Conservation (phyloP, 129 eudicot genomes). For the Pittosporum tobira region DNA sequence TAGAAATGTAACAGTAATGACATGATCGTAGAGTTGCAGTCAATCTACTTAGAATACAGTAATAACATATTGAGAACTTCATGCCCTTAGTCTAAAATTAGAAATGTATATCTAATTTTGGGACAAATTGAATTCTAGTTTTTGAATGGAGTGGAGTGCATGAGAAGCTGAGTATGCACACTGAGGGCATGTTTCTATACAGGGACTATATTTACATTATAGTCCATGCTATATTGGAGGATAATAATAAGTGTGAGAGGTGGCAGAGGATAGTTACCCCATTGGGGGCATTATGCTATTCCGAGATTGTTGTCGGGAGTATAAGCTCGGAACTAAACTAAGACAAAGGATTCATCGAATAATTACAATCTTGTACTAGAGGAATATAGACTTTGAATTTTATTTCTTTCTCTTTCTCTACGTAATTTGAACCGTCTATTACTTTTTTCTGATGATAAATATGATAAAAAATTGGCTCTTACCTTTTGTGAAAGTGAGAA, state of each 20-base stretch:
- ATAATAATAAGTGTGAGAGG: too few species aligned
- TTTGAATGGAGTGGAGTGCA: background rate
- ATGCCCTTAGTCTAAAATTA: too few species aligned
- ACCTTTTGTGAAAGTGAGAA: too few species aligned
- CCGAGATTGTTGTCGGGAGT: background rate
- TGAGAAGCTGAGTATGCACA: slow-evolving; percentile 8
- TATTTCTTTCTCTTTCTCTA: background rate
- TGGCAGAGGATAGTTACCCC: too few species aligned
- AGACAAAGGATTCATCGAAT: background rate
- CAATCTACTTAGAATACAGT: too few species aligned
- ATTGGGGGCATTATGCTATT: too few species aligned
- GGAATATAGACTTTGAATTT: background rate
- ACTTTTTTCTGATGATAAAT: too few species aligned
- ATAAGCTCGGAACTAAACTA: background rate
- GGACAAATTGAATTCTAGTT: too few species aligned
- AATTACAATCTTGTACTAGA: background rate
- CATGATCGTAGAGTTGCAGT: too few species aligned
- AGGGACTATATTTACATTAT: slow-evolving; percentile 6
- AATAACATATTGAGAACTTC: too few species aligned
- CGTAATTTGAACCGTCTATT: background rate
- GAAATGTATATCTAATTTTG: too few species aligned
- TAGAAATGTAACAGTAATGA: too few species aligned
- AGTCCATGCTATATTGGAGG: background rate
- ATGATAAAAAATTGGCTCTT: background rate
- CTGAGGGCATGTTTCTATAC: background rate